A percentile compares a stretch with the other conserved stretches of the same genome.
Conservation (phyloP, 306 rosid genomes). For the Cyclanthera cordifolia region DNA sequence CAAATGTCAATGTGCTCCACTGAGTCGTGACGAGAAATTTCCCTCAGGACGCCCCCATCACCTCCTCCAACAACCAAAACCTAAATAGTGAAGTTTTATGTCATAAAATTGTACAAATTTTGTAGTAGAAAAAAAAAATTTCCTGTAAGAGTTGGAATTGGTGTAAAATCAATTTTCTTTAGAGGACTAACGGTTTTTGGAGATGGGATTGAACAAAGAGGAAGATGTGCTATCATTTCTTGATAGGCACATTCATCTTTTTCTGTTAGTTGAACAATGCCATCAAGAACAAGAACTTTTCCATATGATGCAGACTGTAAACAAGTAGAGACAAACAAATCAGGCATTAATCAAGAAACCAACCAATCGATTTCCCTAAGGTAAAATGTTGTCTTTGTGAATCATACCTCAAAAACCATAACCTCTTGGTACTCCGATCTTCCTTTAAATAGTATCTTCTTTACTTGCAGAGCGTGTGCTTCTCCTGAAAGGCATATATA, state of each 20-base stretch:
- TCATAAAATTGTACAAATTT: background rate
- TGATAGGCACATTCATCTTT: constrained; percentile 98
- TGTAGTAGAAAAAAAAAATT: background rate
- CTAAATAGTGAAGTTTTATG: constrained; percentile 23
- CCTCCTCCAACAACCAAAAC: constrained; percentile 99
- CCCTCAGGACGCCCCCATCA: constrained; percentile 94
- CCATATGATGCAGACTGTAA: constrained; percentile 75
- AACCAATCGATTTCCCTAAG: background rate
- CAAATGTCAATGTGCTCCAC: constrained; percentile 88
- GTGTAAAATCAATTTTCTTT: background rate
- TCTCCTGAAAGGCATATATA: constrained; percentile 52
- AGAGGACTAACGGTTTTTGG: constrained; percentile 56
- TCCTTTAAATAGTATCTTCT: constrained; percentile 50
- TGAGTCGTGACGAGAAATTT: constrained; percentile 72
- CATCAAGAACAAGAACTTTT: constrained; percentile 95
- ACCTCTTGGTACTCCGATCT: constrained; percentile 85
- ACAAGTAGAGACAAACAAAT: background rate
- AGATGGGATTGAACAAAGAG: constrained; percentile 81
- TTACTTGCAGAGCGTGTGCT: constrained; percentile 76
- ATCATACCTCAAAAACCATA: constrained; percentile 72
- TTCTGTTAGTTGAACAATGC: constrained; percentile 90
- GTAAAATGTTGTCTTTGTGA: background rate
- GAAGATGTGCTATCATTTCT: constrained; percentile 97
- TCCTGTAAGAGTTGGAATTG: background rate
- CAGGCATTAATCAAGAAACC: constrained; percentile 13